Evolutionary conservation across 352 stramenopile species (phyloP).

Genomic region (Blastocystis sp.): DNA sequence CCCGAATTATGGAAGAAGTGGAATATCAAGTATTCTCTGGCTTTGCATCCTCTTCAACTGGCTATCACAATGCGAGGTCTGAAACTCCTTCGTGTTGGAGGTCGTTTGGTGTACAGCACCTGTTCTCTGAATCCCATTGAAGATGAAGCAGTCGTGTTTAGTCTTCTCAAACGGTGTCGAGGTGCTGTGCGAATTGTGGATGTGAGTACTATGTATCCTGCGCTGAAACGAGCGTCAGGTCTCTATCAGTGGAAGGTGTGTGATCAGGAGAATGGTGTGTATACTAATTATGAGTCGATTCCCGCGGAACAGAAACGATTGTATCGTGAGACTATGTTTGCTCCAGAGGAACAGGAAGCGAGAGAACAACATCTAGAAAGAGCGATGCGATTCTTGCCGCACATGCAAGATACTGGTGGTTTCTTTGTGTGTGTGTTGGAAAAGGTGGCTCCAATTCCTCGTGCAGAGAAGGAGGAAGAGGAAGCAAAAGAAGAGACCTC

Average conservation of each 20-base stretch:
- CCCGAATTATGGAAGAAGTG: constrained; percentile 87
- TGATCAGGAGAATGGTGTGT: constrained; percentile 74
- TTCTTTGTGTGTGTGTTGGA: constrained; percentile 96
- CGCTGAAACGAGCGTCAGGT: constrained; percentile 78
- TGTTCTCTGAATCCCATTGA: constrained; percentile 97
- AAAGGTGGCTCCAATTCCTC: constrained; percentile 70
- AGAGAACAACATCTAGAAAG: constrained; percentile 76
- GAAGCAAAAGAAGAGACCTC: not conserved
- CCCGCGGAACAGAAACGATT: constrained; percentile 70
- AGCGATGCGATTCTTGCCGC: constrained; percentile 90
- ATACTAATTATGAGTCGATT: not conserved
- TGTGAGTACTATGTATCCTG: constrained; percentile 68
- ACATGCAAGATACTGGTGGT: constrained; percentile 92
- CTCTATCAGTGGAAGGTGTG: constrained; percentile 85
- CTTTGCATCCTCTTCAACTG: constrained; percentile 86
- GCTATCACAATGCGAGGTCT: constrained; percentile 85
- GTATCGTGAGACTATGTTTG: constrained; percentile 76
- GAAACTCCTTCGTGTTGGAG: constrained; percentile 77
- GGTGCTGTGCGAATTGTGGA: constrained; percentile 83
- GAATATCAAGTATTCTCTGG: constrained; percentile 79
- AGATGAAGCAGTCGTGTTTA: constrained; percentile 95
- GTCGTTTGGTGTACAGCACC: constrained; percentile 88
- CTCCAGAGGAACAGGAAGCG: constrained; percentile 74
- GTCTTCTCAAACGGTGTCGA: constrained; percentile 82
- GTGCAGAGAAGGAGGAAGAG: not conserved